Conservation (phyloP, 352 stramenopile genomes). For the Phytophthora kernoviae region DNA sequence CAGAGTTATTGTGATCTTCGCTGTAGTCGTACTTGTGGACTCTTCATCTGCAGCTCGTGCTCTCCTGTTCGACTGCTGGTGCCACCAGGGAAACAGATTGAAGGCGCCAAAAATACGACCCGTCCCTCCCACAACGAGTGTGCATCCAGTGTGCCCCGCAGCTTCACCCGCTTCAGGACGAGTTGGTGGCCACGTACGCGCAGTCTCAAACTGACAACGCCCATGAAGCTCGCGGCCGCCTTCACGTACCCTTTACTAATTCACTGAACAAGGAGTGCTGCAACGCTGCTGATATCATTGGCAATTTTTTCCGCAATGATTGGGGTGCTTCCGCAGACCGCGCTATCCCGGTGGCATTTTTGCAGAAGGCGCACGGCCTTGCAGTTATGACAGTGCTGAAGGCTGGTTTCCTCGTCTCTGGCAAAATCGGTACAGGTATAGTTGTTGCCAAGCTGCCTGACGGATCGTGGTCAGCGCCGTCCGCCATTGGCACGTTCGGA, state of each 20-base stretch:
- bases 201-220: conserved; percentile 45
- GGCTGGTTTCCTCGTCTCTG: conserved; percentile 60
- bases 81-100: conserved; percentile 45
- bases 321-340: conserved; percentile 54
- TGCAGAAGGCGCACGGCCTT: conserved; percentile 59
- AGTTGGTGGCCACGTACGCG: conserved; percentile 46
- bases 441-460: conserved; percentile 82
- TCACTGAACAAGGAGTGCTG: conserved; percentile 60
- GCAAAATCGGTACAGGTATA: conserved; percentile 70
- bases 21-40: conserved; percentile 41
- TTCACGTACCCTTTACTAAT: conserved; percentile 51
- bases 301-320: conserved; percentile 67
- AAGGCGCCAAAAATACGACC: conserved; percentile 57
- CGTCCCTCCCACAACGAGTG: conserved; percentile 53
- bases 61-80: conserved; percentile 54
- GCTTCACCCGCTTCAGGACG: conserved; percentile 53
- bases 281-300: conserved; percentile 65
- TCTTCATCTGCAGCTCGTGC: conserved; percentile 59
- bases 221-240: conserved; percentile 37
- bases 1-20: conserved; percentile 4
- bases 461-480: conserved; percentile 90
- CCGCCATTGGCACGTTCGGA: conserved; percentile 88
- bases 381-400: conserved; percentile 62
- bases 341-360: conserved; percentile 49
- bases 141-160: conserved; percentile 61